Evolutionary conservation across 345 rosid genomes (phyloP), one percentile per base, ranked within the genome.

Genomic region (Microthlaspi erraticum): DNA sequence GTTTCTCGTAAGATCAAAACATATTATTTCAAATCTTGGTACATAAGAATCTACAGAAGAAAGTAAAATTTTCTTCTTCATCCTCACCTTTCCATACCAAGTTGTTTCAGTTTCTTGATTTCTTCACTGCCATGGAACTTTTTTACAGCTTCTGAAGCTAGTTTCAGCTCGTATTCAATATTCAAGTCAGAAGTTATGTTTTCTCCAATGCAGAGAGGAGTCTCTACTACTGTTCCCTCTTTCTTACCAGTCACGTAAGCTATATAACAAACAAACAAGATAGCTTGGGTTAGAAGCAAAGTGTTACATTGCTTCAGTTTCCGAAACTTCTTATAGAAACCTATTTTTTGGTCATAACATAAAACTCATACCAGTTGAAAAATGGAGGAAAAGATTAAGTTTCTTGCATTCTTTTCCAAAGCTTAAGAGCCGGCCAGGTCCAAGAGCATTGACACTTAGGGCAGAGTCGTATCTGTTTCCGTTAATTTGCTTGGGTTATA

Each of bases 211-310:
- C 53, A 42, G 1, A 80, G 70, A 29, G 72, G 77, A 58, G 66
- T 39, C 54, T 59, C 83, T 72, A 39, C 68, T 60, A 76, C 62
- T 69, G 5, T 59, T 48, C 94, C 96, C 12, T 73, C 66, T 46
- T 57, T 83, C 73, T 82, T 88, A 1, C 90, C 89, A 3, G 82
- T 81, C 8, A 87, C 95, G 48, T 79, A 91, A 64, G 97, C 95
- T 76, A 71, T 10, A 59, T 46, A 54, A 38, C n/a, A 26, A 65
- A 37, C 0, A 11, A n/a, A n/a, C n/a, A n/a, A n/a, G n/a, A n/a
- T n/a, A n/a, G n/a, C n/a, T n/a, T n/a, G n/a, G n/a, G n/a, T n/a
- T n/a, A n/a, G n/a, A n/a, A n/a, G n/a, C n/a, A n/a, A n/a, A n/a
- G n/a, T n/a, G n/a, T n/a, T n/a, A n/a, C n/a, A n/a, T n/a, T n/a